Evolutionary conservation across 192 early-diverging fungal genomes (phyloP).

Genomic region (Coemansia sp.): DNA sequence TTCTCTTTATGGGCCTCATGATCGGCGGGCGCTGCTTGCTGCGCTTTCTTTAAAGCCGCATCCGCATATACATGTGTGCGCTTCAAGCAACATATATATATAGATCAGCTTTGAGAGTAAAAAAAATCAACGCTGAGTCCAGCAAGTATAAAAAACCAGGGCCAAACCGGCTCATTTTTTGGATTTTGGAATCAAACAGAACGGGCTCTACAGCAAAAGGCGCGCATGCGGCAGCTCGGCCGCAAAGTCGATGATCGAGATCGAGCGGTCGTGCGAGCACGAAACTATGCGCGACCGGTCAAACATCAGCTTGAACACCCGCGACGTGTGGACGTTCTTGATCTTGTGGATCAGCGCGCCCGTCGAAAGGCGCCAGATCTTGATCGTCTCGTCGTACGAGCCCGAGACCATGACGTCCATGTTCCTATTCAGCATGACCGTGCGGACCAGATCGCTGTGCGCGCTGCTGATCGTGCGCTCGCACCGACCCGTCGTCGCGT

Average conservation of each 20-base stretch:
- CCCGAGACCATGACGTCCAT: slow-evolving; percentile 73
- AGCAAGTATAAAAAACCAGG: too few species aligned
- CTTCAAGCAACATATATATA: too few species aligned
- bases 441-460: slow-evolving; percentile 40
- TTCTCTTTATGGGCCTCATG: too few species aligned
- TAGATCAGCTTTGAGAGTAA: too few species aligned
- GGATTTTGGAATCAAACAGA: too few species aligned
- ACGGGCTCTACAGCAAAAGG: slow-evolving; percentile 25
- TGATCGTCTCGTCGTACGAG: slow-evolving; percentile 83
- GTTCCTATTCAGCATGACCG: slow-evolving; percentile 30
- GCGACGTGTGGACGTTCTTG: slow-evolving; percentile 58
- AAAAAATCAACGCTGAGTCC: too few species aligned
- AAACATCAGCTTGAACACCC: slow-evolving; percentile 81
- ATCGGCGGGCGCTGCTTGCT: too few species aligned
- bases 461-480: slow-evolving; percentile 51
- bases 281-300: slow-evolving; percentile 78
- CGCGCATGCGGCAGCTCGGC: slow-evolving; percentile 29
- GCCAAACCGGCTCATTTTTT: too few species aligned
- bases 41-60: too few species aligned
- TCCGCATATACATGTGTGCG: too few species aligned
- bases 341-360: slow-evolving; percentile 60
- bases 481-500: slow-evolving; percentile 57
- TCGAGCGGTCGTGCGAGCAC: slow-evolving; percentile 67
- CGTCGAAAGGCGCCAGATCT: slow-evolving; percentile 77
- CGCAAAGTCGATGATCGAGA: slow-evolving; percentile 45